A percentile compares a stretch with the other conserved stretches of the same genome.
phyloP scores from a whole-genome alignment of 2,329 filamentous ascomycete genomes.

The Xenoacremonium recifei region DNA sequence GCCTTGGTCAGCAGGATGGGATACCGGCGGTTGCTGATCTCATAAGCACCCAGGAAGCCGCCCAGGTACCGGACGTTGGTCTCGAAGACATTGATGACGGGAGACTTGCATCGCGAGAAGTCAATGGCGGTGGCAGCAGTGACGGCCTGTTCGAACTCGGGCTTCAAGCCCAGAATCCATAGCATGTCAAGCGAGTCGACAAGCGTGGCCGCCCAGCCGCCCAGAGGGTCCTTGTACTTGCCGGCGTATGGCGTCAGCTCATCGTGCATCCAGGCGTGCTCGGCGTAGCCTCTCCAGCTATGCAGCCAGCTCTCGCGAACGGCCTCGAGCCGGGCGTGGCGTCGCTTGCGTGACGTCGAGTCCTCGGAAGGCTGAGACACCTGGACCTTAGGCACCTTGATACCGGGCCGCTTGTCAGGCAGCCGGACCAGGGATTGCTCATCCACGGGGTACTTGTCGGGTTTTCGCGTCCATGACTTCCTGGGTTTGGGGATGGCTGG shows the following conservation, averaged over 20 bases:
- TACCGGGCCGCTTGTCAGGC: conserved; percentile 29
- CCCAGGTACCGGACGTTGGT: conserved; percentile 68
- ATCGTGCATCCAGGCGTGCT: conserved; percentile 61
- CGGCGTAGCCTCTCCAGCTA: conserved; percentile 60
- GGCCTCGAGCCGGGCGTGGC: conserved; percentile 36
- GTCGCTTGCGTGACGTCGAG: conserved; percentile 26
- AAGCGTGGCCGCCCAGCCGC: conserved; percentile 64
- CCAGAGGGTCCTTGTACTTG: conserved; percentile 52
- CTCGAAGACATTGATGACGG: conserved; percentile 62
- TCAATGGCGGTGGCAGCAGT: conserved; percentile 55
- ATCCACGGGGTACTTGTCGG: conserved; percentile 22
- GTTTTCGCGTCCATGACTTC: conserved; percentile 21
- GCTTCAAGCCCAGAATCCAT: conserved; percentile 66
- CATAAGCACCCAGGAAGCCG: conserved; percentile 64
- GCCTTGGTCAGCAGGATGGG: conserved; percentile 57
- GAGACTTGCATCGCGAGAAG: conserved; percentile 48
- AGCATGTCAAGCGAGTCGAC: conserved; percentile 64
- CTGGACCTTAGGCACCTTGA: conserved; percentile 27
- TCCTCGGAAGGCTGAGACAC: conserved; percentile 32
- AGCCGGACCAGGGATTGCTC: conserved; percentile 22
- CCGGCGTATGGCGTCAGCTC: conserved; percentile 58
- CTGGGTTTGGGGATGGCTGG: conserved; percentile 21
- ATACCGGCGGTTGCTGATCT: conserved; percentile 52
- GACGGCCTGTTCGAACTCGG: conserved; percentile 63
- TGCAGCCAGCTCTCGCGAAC: conserved; percentile 52